phyloP scores from a whole-genome alignment of 352 stramenopile species.

The Phytophthora pisi region DNA sequence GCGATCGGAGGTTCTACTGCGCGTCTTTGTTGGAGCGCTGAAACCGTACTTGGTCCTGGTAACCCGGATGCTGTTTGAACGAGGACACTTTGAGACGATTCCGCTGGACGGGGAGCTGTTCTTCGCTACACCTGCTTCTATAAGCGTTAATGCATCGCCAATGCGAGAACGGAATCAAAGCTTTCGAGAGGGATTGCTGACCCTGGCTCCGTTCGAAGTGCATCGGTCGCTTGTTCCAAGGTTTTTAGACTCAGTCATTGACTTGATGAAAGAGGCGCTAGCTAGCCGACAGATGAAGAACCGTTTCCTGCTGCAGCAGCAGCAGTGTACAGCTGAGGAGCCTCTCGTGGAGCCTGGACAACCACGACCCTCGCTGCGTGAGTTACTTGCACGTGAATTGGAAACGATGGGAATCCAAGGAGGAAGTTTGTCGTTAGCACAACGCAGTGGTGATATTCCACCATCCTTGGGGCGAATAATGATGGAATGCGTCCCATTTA shows the following conservation, averaged over 20 bases:
- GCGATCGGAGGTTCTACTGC: conserved; percentile 50
- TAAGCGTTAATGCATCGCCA: conserved; percentile 20
- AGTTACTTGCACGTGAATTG: conserved; percentile 24
- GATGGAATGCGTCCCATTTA: conserved; percentile 48
- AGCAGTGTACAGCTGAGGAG: conserved; percentile 14
- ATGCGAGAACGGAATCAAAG: conserved; percentile 29
- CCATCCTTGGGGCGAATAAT: conserved; percentile 15
- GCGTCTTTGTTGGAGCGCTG: conserved; percentile 53
- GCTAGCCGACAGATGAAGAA: conserved; percentile 73
- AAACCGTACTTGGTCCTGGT: conserved; percentile 59
- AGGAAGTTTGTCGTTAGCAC: conserved; percentile 5
- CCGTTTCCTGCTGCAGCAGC: conserved; percentile 53
- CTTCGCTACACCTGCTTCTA: conserved; percentile 38
- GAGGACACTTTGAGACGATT: conserved; percentile 45
- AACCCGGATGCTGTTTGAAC: conserved; percentile 57
- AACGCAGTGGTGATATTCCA: not conserved
- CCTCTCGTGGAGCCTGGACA: conserved; percentile 6
- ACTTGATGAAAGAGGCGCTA: conserved; percentile 53
- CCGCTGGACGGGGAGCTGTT: conserved; percentile 58
- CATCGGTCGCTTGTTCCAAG: conserved; percentile 39
- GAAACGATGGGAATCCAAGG: conserved; percentile 8
- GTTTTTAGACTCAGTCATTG: conserved; percentile 47
- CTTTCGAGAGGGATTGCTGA: conserved; percentile 48
- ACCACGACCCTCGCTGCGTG: conserved; percentile 8
- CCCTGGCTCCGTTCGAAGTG: conserved; percentile 54